Evolutionary conservation across 305 asterid genomes (phyloP), one percentile per base, ranked within the genome.

Genomic region (Coffea humblotiana): DNA sequence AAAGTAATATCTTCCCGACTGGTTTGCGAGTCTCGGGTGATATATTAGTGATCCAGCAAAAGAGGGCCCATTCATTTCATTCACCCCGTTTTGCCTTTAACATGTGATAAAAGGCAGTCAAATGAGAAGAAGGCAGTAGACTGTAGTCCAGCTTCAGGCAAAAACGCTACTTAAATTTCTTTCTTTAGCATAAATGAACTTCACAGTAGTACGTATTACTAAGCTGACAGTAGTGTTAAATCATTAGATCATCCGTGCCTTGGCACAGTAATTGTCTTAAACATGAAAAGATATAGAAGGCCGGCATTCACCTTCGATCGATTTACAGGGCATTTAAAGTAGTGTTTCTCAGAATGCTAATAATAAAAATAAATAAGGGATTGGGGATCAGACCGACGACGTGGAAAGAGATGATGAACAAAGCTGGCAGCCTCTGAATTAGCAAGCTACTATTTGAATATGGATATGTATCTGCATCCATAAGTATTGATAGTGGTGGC

Each of bases 401-500:
- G 32, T 74, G 86, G 76, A 80, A 74, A 79, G 65, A 77, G 56
- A 78, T 77, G 67, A 74, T 78, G 73, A 79, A 75, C 78, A 69
- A 60, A 43, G 73, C 74, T 80, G 82, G 51, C 80, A 76, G 6
- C 45, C 76, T 61, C 77, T 74, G 77, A 52, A 27, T 60, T 37
- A 37, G 43, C 43, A 37, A 40, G 43, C 6, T 40, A 37, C 3
- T 37, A 3, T 40, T 40, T 40, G 43, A 40, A 40, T 32, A 32
- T 40, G 43, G 3, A 5, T 40, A 40, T 0, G 32, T 32, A 40
- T 40, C 43, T 40, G 43, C 5, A 40, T 40, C 32, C 14, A 60
- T 1, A 8, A 47, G 51, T 5, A 60, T 60, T 60, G 66, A 58
- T 3, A 15, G 63, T 16, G 18, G 27, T 7, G n/a, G 66, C 29